Base-by-base conservation (phyloP, 345 rosid genomes). In the Pistacia vera region DNA sequence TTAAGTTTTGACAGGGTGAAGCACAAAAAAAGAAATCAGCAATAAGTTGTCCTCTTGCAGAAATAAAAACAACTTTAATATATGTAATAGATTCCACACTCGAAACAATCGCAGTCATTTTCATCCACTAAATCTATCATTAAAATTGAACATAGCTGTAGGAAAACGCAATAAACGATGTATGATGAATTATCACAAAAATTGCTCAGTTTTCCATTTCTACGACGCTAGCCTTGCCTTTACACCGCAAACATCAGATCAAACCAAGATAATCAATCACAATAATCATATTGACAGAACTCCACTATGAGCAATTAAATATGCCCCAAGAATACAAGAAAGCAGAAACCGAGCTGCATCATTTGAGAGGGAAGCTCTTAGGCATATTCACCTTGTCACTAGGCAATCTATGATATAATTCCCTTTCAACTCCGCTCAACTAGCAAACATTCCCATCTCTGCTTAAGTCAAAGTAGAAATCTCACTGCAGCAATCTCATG, bases 281-380 rank as follows among this genome's bases (percentile, higher is more conserved):
- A 74, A 67, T 72, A 70, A 63, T 74, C 60, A 73, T 75, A 75
- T 81, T 22, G 68, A 80, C 86, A 81, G 69, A 54, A 70, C 68
- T 61, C 72, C 66, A 55, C 41, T 8, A 13, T 12, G 8, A 35
- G 48, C 25, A 38, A 68, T n/a, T 2, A 36, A 76, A 60, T 56
- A 70, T 65, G 72, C 57, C 58, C 70, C 36, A 18, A 59, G 66
- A 74, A 65, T 55, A 68, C 75, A 66, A 65, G 75, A 65, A 76
- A 76, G 18, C 48, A 30, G 35, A 78, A 22, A 38, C 51, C 14
- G 56, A 55, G 55, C 57, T 33, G 82, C 63, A 78, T 70, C 66
- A 41, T 36, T 46, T 64, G 68, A 30, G 41, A 44, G 61, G 10
- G 69, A 17, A 20, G 49, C 44, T 13, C 69, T 30, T 33, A 75